Evolutionary conservation across 1,284 basidiomycete species (phyloP), one percentile per base, ranked within the genome.

Genomic region (Sporisorium iseilematis-ciliati): DNA sequence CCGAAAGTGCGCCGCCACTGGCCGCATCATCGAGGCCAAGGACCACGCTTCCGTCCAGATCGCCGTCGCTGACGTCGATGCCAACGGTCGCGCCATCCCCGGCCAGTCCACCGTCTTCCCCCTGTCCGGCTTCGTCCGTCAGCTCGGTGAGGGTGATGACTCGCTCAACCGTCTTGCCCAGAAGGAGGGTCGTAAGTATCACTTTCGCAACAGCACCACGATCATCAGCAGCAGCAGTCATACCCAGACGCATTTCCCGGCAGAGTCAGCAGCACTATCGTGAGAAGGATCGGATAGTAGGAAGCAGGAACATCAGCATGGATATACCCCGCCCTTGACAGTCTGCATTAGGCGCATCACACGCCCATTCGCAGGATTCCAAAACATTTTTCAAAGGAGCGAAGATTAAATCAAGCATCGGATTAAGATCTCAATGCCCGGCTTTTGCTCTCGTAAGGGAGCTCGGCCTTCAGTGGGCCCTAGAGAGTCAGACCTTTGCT

Each of bases 21-120:
- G 94, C 90, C 93, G 94, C 81, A 89, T 97, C 85, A 97, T 97
- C 87, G 96, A 93, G 82, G 93, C 96, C 85, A 98, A 99, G 89
- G 96, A 99, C 88, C 94, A 98, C 87, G 95, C 96, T 50, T 97
- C 95, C 50, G 94, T 99, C 84, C 96, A 99, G 87, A 92, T 99
- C 87, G 92, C 91, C 87, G 89, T 99, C 82, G 93, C 90, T 77
- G 96, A 98, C 85, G 96, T 99, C 84, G 95, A 98, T 86, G 91
- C 92, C 80, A 91, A 92, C 78, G 96, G 97, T 86, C 91, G 91
- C 86, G 93, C 94, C 68, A 89, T 95, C 85, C 88, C 88, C 86
- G 94, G 94, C 75, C 82, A 86, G 76, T 91, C 91, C 80, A 95
- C 93, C 79, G 92, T 93, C 77, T 97, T 97, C 86, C 95, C 95